A percentile compares a stretch with the other conserved stretches of the same genome.
phyloP scores from a whole-genome alignment of 352 stramenopile genomes.

The Globisporangium camurandrum region DNA sequence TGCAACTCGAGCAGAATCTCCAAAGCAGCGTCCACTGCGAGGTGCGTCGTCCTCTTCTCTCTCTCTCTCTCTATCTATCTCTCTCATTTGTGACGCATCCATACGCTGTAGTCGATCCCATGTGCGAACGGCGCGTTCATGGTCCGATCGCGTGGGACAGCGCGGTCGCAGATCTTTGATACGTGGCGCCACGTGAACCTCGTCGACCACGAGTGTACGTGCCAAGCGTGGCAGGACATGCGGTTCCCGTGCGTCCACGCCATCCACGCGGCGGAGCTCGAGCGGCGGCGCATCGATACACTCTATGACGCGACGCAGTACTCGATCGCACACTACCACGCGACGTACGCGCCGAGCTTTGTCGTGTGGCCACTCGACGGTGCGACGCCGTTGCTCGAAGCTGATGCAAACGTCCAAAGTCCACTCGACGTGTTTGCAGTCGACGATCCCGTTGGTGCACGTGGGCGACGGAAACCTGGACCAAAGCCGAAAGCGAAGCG shows the following conservation, averaged over 20 bases:
- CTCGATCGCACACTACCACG: constrained; percentile 57
- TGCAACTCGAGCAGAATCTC: constrained; percentile 59
- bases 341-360: constrained; percentile 53
- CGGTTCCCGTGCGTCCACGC: constrained; percentile 71
- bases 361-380: constrained; percentile 59
- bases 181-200: constrained; percentile 75
- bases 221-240: constrained; percentile 74
- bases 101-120: constrained; percentile 51
- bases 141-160: constrained; percentile 60
- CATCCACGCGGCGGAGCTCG: constrained; percentile 65
- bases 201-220: constrained; percentile 68
- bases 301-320: constrained; percentile 62
- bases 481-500: constrained; percentile 42
- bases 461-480: constrained; percentile 54
- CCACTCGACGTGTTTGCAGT: constrained; percentile 51
- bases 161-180: constrained; percentile 45
- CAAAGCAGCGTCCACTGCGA: constrained; percentile 72
- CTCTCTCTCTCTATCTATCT: not conserved
- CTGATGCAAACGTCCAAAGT: constrained; percentile 47
- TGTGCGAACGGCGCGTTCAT: constrained; percentile 76
- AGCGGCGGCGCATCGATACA: constrained; percentile 62
- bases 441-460: constrained; percentile 34
- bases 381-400: constrained; percentile 25
- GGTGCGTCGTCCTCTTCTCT: constrained; percentile 22
- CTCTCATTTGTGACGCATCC: not conserved